Base-by-base conservation (phyloP, 2,329 filamentous ascomycete species). In the Botrytis tulipae region DNA sequence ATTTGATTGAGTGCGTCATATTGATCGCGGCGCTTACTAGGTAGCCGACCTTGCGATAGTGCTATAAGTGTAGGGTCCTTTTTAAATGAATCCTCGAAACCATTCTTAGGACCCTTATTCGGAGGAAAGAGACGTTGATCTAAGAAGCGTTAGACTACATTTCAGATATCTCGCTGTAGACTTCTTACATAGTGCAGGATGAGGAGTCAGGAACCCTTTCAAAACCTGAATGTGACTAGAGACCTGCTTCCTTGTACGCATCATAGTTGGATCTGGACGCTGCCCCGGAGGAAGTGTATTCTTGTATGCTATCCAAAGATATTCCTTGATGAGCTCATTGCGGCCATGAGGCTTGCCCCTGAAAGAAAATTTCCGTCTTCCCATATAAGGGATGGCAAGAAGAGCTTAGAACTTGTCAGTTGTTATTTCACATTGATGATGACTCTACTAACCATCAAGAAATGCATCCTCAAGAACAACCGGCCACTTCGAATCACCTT, bases 151-250 rank as follows among this genome's bases (percentile, higher is more conserved):
- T 73, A 79, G 75, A 57, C 9, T 67, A 66, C 35, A 51, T 12
- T 63, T 60, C 65, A 32, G 63, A 29, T 22, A 59, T 18, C 2
- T 60, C 4, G 20, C 68, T 16, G 35, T 14, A 6, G 18, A 32
- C 32, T 40, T 84, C 89, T 86, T 83, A 91, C 89, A 91, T 80
- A 69, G 20, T 44, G 87, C 89, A 61, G 88, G 86, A 75, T 91
- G 84, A 72, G 87, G 86, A 72, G 86, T 85, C 76, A 92, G 88
- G 80, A 91, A 91, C 70, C 88, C 88, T 83, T 92, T 92, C 72
- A 92, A 83, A 22, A 92, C 90, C 79, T 92, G 90, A 79, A 92
- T 92, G 78, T 92, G 90, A 79, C 89, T 92, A 3, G 90, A 92
- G 8, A 92, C 89, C 78, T 91, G 89, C 80, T 92, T 92, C 73